A percentile compares a stretch with the other conserved stretches of the same genome.
Conservation (phyloP, 148 eudicot species). For the Rhododendron griersonianum region DNA sequence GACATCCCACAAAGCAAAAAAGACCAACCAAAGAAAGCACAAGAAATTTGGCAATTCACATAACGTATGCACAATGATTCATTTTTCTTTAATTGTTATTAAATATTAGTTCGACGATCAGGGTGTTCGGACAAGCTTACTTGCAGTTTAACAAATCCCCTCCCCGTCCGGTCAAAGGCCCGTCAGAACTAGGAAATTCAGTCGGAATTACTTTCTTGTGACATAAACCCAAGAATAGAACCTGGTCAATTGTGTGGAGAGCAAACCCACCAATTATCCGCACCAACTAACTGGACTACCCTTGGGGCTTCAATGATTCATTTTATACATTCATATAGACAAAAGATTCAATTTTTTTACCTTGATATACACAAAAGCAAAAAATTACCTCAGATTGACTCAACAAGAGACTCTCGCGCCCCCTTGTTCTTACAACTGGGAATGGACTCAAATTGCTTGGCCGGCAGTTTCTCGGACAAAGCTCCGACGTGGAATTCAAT, state of each 20-base stretch:
- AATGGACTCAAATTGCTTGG: constrained; percentile 40
- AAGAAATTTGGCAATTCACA: neutral
- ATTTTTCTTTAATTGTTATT: neutral
- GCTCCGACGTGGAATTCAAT: constrained; percentile 65
- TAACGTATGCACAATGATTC: neutral
- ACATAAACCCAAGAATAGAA: too few relatives aligned
- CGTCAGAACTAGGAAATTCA: too few relatives aligned
- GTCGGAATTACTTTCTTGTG: too few relatives aligned
- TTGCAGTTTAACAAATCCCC: too few relatives aligned
- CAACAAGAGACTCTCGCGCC: neutral
- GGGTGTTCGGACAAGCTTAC: too few relatives aligned
- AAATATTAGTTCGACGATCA: too few relatives aligned
- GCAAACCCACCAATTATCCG: too few relatives aligned
- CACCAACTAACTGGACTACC: too few relatives aligned
- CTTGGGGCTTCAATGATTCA: neutral
- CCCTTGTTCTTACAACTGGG: constrained; percentile 48
- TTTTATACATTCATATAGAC: neutral
- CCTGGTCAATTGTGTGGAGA: too few relatives aligned
- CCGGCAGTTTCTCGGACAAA: constrained; percentile 60
- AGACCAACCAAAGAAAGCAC: neutral
- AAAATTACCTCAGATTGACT: constrained; percentile 16
- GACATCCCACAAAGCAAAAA: too few relatives aligned
- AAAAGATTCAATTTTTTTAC: too few relatives aligned
- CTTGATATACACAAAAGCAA: neutral
- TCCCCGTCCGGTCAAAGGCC: too few relatives aligned